These are phyloP conservation scores for Xerocomellus dryophilus DNA, from an alignment of 768 basidiomycete genomes.

Conservation along the genomic window DNA sequence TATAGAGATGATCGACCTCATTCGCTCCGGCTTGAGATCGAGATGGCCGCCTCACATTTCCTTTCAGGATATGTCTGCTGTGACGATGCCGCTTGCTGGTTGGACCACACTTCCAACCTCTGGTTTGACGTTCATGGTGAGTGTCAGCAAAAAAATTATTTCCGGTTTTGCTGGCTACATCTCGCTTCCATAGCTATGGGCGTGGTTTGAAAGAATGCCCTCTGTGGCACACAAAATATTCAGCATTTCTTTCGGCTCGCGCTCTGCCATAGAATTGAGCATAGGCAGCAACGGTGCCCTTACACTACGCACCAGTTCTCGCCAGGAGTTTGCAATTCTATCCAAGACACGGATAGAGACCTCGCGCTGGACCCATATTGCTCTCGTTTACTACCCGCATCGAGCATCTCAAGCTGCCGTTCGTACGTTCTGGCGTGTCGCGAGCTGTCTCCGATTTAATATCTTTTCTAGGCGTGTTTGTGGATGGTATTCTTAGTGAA, in stretches of 20 bases:
- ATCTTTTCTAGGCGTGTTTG: constrained; percentile 54
- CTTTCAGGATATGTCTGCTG: constrained; percentile 52
- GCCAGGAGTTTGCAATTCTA: constrained; percentile 41
- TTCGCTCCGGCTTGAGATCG: constrained; percentile 68
- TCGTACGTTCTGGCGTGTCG: constrained; percentile 41
- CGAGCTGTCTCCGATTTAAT: not conserved
- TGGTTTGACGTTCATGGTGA: constrained; percentile 75
- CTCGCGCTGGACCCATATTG: constrained; percentile 69
- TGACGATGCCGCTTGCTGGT: constrained; percentile 49
- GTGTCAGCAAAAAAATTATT: not conserved
- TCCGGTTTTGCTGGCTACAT: not conserved
- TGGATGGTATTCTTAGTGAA: constrained; percentile 70
- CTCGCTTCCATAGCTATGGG: constrained; percentile 40
- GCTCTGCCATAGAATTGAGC: constrained; percentile 41
- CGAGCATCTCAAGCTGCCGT: constrained; percentile 53
- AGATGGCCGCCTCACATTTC: constrained; percentile 80
- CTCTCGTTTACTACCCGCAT: constrained; percentile 64
- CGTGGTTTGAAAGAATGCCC: constrained; percentile 46
- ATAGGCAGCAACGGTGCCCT: constrained; percentile 58
- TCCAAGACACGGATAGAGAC: constrained; percentile 47
- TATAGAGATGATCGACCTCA: constrained; percentile 62
- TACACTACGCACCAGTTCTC: constrained; percentile 43
- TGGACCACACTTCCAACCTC: constrained; percentile 51
- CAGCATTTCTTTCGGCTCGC: constrained; percentile 32
- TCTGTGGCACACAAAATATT: constrained; percentile 35